Evolutionary conservation across 768 basidiomycete genomes (phyloP).

Genomic region (Polyporus arcularius): DNA sequence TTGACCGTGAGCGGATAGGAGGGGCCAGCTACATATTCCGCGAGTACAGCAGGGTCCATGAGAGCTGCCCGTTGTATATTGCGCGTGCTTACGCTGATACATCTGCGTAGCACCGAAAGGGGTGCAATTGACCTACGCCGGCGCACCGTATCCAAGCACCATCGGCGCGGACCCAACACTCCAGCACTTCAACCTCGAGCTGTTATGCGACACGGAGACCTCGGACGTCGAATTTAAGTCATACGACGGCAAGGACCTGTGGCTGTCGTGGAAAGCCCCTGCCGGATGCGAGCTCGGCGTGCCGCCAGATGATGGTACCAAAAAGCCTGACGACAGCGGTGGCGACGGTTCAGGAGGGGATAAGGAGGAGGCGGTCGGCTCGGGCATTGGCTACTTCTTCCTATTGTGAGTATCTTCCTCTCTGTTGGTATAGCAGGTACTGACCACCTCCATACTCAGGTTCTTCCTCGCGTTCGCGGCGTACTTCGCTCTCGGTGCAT

Average conservation of each 20-base stretch:
- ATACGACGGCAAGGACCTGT: conserved; percentile 57
- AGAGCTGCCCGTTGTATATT: too few species aligned
- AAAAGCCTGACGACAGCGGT: conserved; percentile 35
- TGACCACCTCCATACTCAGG: conserved; percentile 33
- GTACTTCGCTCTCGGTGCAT: conserved; percentile 80
- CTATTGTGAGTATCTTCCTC: conserved; percentile 57
- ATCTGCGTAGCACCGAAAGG: conserved; percentile 48
- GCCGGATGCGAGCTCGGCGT: conserved; percentile 54
- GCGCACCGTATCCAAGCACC: conserved; percentile 59
- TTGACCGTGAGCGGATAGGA: too few species aligned
- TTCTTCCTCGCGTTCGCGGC: conserved; percentile 62
- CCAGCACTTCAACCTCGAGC: conserved; percentile 62
- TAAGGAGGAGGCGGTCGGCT: conserved; percentile 45
- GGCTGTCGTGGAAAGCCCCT: conserved; percentile 63
- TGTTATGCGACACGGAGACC: conserved; percentile 51
- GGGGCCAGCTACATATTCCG: too few species aligned
- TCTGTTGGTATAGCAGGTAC: neutral
- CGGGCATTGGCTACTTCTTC: conserved; percentile 89
- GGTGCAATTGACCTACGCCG: conserved; percentile 58
- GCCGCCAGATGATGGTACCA: conserved; percentile 27
- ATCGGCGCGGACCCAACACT: conserved; percentile 42
- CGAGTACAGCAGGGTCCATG: too few species aligned
- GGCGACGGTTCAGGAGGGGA: conserved; percentile 17
- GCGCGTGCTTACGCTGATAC: neutral
- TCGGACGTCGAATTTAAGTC: conserved; percentile 54